Evolutionary conservation across 2,329 filamentous ascomycete genomes (phyloP).

Genomic region (Fusarium pininemorale): DNA sequence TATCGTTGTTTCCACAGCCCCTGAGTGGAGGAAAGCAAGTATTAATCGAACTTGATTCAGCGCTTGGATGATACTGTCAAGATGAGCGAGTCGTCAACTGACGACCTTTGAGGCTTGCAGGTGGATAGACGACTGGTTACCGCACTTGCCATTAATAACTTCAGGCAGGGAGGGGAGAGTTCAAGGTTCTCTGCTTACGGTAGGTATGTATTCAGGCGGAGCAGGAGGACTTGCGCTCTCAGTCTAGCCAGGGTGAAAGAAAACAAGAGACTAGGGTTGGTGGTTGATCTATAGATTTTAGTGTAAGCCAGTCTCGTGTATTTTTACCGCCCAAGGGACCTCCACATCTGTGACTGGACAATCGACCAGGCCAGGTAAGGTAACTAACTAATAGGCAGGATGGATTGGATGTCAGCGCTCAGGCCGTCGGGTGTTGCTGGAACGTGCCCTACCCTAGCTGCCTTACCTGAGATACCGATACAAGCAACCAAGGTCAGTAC

Average conservation of each 20-base stretch:
- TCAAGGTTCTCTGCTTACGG: neutral
- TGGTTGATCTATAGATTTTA: neutral
- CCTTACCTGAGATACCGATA: neutral
- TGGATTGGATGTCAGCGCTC: conserved; percentile 1
- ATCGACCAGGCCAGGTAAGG: neutral
- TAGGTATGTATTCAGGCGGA: neutral
- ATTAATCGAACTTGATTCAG: conserved; percentile 5
- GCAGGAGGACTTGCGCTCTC: neutral
- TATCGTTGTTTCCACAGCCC: conserved; percentile 11
- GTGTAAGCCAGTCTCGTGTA: neutral
- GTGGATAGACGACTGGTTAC: conserved; percentile 4
- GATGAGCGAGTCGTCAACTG: conserved; percentile 5
- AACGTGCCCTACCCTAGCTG: neutral
- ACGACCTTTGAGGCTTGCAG: conserved; percentile 1
- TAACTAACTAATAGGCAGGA: neutral
- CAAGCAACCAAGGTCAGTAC: neutral
- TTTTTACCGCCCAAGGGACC: neutral
- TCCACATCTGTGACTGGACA: neutral
- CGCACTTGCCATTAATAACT: conserved; percentile 1
- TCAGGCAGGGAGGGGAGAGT: neutral
- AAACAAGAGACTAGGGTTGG: neutral
- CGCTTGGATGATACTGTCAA: conserved; percentile 11
- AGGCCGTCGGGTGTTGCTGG: conserved; percentile 14
- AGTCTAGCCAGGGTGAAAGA: neutral
- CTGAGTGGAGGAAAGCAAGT: conserved; percentile 23